A percentile compares a stretch with the other conserved stretches of the same genome.
Evolutionary conservation across 345 rosid genomes (phyloP).

Genomic region (Firmiana major): DNA sequence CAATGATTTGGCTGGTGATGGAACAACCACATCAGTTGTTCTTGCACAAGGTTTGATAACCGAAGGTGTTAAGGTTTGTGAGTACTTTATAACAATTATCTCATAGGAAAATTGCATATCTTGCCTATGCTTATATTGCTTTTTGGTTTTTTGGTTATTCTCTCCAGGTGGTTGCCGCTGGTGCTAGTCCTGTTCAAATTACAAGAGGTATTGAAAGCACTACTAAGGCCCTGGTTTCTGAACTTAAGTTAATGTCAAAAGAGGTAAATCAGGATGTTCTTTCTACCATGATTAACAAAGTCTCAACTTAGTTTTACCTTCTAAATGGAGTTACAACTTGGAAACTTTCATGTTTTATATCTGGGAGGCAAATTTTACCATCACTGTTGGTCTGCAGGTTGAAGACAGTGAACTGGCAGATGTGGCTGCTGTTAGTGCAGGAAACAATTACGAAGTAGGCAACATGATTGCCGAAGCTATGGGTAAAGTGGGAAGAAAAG

Average conservation of each 20-base stretch:
- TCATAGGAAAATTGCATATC: neutral
- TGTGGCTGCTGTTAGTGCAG: slow-evolving; percentile 99
- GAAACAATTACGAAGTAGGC: slow-evolving; percentile 89
- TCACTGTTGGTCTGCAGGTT: slow-evolving; percentile 43
- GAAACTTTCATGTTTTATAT: neutral
- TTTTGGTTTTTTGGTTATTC: neutral
- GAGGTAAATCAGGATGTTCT: slow-evolving; percentile 42
- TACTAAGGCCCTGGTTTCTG: slow-evolving; percentile 70
- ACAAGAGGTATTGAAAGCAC: slow-evolving; percentile 96
- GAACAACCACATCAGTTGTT: slow-evolving; percentile 97
- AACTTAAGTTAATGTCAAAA: slow-evolving; percentile 79
- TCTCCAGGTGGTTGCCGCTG: slow-evolving; percentile 92
- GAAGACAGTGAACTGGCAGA: slow-evolving; percentile 98
- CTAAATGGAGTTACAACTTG: neutral
- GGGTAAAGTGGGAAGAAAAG: slow-evolving; percentile 93
- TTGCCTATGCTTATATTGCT: neutral
- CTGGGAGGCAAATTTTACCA: neutral
- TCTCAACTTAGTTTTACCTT: neutral
- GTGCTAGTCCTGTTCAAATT: slow-evolving; percentile 91
- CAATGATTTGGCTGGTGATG: slow-evolving; percentile 98
- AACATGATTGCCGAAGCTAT: slow-evolving; percentile 97
- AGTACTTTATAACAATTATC: neutral
- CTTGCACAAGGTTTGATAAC: slow-evolving; percentile 96
- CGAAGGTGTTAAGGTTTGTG: slow-evolving; percentile 87
- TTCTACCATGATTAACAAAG: neutral